Base-by-base conservation (phyloP, 192 early-diverging fungal species). In the Coemansia sp. region DNA sequence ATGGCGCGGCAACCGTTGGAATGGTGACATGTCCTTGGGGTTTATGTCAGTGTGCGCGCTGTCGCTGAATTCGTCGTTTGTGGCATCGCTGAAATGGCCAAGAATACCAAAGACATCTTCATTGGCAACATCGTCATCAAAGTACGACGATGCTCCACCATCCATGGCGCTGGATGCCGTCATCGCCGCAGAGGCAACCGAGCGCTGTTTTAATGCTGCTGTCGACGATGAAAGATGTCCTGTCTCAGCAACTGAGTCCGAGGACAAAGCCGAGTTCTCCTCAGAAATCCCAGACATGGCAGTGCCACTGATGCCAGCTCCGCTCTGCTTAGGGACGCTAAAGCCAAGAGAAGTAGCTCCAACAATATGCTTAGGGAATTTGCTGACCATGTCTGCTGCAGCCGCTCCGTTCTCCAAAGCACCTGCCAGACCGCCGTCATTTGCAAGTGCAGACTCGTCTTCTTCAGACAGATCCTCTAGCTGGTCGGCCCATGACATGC, bases 381-480 rank as follows among this genome's bases (percentile, higher is more conserved):
- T 73, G 74, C 65, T 72, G 36, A 68, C 71, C 22, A 74, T 55
- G 41, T 61, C 69, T 6, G 73, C 51, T 13, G 73, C 69, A 32
- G 67, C 73, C 2, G 72, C 67, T 15, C 61, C 65, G 79, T 76
- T 66, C 48, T 55, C 76, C 32, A 46, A 63, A 47, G 61, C 63
- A n/a, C 26, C 36, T 6, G 55, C 43, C 12, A 59, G 57, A 37
- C 13, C 66, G 6, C 64, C 62, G 12, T 58, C 47, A 40, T 41
- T 59, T 0, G 56, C 62, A 22, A 36, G 18, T 9, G 75, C 80
- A 4, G 67, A 71, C 21, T 78, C 76, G 41, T 75, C 77, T 36
- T 65, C 77, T 40, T 83, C 81, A 1, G 73, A 78, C 15, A 83
- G 67, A 18, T 67, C 46, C 26, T 76, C 81, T 11, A 83, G 76